Percentiles rank a stretch among this genome's conserved stretches.
Evolutionary conservation across 225 moss, liverwort and hornwort species (phyloP).

Genomic region (Polytrichum formosum): DNA sequence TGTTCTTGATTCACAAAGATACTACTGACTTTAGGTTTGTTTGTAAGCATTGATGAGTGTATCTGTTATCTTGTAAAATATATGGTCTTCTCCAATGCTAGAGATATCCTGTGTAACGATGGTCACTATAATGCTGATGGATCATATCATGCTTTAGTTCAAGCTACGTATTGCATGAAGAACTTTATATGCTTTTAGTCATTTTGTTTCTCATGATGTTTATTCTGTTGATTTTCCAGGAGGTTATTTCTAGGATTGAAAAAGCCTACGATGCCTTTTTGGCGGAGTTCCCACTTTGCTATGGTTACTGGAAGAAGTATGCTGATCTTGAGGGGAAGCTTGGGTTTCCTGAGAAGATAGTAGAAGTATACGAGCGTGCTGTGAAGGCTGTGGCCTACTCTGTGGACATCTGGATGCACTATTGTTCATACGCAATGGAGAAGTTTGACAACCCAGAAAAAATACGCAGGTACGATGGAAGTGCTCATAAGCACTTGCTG

Average conservation of each 20-base stretch:
- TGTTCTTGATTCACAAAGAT: no score
- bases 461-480: slow-evolving; percentile 67
- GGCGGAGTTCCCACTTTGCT: slow-evolving; percentile 89
- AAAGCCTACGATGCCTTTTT: slow-evolving; percentile 83
- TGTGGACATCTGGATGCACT: slow-evolving; percentile 99
- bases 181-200: not conserved
- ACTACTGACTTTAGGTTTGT: no score
- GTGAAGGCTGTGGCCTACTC: slow-evolving; percentile 92
- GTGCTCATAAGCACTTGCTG: slow-evolving; percentile 49
- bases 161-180: slow-evolving; percentile 6
- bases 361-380: slow-evolving; percentile 82
- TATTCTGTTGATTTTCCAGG: slow-evolving; percentile 34
- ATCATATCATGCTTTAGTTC: not conserved
- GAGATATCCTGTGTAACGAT: no score
- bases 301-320: slow-evolving; percentile 99
- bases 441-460: slow-evolving; percentile 72
- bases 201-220: not conserved
- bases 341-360: slow-evolving; percentile 70
- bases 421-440: slow-evolving; percentile 77
- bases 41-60: not conserved
- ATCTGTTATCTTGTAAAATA: slow-evolving; percentile 6
- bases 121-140: no score
- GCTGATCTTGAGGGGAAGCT: slow-evolving; percentile 77
- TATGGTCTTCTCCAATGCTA: not conserved
- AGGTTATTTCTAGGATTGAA: slow-evolving; percentile 58